Conservation (phyloP, 2,329 filamentous ascomycete species). For the Cercospora sojina region DNA sequence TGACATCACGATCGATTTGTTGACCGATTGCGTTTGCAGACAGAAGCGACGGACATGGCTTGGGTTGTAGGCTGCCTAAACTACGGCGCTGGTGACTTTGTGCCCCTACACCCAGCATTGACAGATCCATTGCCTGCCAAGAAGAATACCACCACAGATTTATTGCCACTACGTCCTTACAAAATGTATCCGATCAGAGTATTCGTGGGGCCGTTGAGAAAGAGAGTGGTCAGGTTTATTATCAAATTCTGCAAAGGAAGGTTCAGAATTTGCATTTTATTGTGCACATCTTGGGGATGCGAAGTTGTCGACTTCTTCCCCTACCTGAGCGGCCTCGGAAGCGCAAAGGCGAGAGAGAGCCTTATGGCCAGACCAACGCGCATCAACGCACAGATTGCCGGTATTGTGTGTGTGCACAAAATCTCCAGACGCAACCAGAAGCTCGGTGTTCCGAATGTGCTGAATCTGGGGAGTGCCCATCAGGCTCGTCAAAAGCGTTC, state of each 20-base stretch:
- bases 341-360: neutral
- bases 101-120: neutral
- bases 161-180: neutral
- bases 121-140: neutral
- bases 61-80: conserved; percentile 1
- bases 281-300: neutral
- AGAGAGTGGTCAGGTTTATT: neutral
- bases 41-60: conserved; percentile 1
- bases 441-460: neutral
- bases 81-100: neutral
- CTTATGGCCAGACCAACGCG: neutral
- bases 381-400: neutral
- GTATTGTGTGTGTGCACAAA: neutral
- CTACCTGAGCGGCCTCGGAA: neutral
- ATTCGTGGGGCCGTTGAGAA: neutral
- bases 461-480: neutral
- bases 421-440: neutral
- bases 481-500: neutral
- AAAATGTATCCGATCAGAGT: neutral
- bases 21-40: neutral
- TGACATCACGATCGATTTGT: neutral
- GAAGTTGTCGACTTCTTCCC: neutral
- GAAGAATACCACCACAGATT: neutral
- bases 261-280: neutral
- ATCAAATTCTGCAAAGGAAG: neutral